Conservation (phyloP, 2,329 filamentous ascomycete species). For the Chrysoporthe deuterocubensis region DNA sequence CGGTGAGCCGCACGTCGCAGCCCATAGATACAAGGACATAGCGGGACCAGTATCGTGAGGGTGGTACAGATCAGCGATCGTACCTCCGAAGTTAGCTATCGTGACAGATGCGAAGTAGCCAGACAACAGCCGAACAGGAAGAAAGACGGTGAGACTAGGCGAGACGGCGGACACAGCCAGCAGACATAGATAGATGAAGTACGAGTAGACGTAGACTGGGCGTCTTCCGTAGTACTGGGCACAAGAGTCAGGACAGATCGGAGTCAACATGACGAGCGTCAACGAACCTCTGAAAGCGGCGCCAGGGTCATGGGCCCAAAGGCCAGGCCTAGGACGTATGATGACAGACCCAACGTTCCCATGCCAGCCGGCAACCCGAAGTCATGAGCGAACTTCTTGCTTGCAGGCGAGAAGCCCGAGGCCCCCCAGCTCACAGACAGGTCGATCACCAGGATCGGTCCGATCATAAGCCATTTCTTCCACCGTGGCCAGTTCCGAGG, state of each 20-base stretch:
- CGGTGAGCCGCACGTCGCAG: slow-evolving; percentile 49
- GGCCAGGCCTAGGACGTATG: slow-evolving; percentile 52
- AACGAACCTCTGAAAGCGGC: slow-evolving; percentile 33
- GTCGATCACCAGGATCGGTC: slow-evolving; percentile 38
- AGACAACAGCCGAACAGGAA: slow-evolving; percentile 47
- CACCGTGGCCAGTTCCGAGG: slow-evolving; percentile 40
- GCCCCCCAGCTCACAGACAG: slow-evolving; percentile 47
- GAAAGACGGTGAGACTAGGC: slow-evolving; percentile 45
- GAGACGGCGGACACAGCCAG: slow-evolving; percentile 48
- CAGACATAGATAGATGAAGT: slow-evolving; percentile 47
- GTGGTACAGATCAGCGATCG: slow-evolving; percentile 49
- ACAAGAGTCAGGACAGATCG: slow-evolving; percentile 6
- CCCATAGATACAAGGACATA: slow-evolving; percentile 44
- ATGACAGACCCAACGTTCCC: slow-evolving; percentile 48
- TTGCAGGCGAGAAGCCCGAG: slow-evolving; percentile 50
- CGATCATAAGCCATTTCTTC: slow-evolving; percentile 40
- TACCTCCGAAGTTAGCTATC: slow-evolving; percentile 46
- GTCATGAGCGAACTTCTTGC: slow-evolving; percentile 45
- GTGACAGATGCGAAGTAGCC: slow-evolving; percentile 48
- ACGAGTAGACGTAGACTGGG: slow-evolving; percentile 47
- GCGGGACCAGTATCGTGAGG: slow-evolving; percentile 46
- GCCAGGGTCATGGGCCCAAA: slow-evolving; percentile 41
- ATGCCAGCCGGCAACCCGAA: slow-evolving; percentile 45
- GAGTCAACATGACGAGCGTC: not conserved
- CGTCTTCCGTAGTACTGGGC: slow-evolving; percentile 47